Conservation (phyloP, 768 basidiomycete genomes). For the Collybia nuda region DNA sequence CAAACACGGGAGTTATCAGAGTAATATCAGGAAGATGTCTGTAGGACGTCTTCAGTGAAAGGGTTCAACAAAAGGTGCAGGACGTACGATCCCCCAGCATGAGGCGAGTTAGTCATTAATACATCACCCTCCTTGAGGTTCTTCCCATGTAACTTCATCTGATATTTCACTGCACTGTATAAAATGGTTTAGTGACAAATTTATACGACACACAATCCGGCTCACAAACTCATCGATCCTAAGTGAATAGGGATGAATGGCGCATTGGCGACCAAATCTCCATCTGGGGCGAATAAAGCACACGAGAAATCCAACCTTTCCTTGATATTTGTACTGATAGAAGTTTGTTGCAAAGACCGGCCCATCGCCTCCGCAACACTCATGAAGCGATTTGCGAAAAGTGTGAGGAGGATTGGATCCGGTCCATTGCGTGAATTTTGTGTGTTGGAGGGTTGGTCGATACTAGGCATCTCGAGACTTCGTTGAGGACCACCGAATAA, state of each 20-base stretch:
- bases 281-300: conserved; percentile 92
- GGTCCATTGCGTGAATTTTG: conserved; percentile 39
- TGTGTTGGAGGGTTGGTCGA: conserved; percentile 11
- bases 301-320: conserved; percentile 95
- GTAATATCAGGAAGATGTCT: conserved; percentile 77
- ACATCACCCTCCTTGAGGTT: conserved; percentile 88
- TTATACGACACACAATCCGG: conserved; percentile 11
- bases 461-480: conserved; percentile 4
- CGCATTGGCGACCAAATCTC: conserved; percentile 92
- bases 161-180: conserved; percentile 80
- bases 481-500: too few relatives aligned
- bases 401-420: conserved; percentile 84
- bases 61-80: conserved; percentile 7
- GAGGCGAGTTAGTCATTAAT: conserved; percentile 88
- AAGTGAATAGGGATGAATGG: conserved; percentile 89
- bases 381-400: conserved; percentile 98
- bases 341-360: conserved; percentile 83
- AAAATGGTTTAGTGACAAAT: background rate
- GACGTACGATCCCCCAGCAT: conserved; percentile 84
- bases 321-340: conserved; percentile 94
- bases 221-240: conserved; percentile 90
- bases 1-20: conserved; percentile 91
- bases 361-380: conserved; percentile 97
- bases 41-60: background rate
- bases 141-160: conserved; percentile 75